phyloP scores from a whole-genome alignment of 2,329 filamentous ascomycete species.

The Amphichorda felina region DNA sequence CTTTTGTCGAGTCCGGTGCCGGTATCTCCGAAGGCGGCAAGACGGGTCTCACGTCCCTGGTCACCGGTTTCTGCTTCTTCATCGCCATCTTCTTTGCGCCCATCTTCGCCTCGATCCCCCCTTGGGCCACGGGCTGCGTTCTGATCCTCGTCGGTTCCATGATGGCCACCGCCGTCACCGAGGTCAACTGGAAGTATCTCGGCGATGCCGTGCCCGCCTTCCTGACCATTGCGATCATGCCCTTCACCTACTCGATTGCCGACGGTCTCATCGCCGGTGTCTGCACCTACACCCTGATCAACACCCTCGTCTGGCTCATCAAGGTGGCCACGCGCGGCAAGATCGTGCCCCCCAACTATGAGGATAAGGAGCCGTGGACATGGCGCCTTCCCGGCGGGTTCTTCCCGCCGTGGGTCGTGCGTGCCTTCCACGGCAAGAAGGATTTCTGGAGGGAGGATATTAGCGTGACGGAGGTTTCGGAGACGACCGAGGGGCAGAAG shows the following conservation, averaged over 20 bases:
- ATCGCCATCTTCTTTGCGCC: conserved; percentile 82
- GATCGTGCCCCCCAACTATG: conserved; percentile 63
- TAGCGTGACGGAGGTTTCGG: background rate
- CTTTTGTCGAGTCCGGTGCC: conserved; percentile 81
- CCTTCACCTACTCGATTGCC: conserved; percentile 81
- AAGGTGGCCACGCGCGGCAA: conserved; percentile 55
- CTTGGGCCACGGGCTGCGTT: conserved; percentile 85
- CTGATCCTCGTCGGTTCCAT: conserved; percentile 78
- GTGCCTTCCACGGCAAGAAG: conserved; percentile 54
- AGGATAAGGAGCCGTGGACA: conserved; percentile 70
- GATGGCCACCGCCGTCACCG: conserved; percentile 67
- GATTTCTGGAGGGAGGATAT: conserved; percentile 51
- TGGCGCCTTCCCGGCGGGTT: conserved; percentile 66
- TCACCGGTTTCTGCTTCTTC: conserved; percentile 73
- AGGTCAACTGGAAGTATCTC: conserved; percentile 84
- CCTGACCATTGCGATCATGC: conserved; percentile 75
- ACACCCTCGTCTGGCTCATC: conserved; percentile 57
- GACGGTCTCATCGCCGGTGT: conserved; percentile 78
- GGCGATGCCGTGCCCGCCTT: conserved; percentile 80
- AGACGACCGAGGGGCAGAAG: conserved; percentile 19
- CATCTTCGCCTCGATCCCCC: conserved; percentile 80
- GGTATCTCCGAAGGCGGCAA: conserved; percentile 81
- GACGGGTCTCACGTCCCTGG: conserved; percentile 73
- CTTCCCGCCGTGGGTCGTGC: conserved; percentile 60
- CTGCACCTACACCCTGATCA: conserved; percentile 64